Conservation (phyloP, 805 yeast genomes). For the Cyberlindnera veronae region DNA sequence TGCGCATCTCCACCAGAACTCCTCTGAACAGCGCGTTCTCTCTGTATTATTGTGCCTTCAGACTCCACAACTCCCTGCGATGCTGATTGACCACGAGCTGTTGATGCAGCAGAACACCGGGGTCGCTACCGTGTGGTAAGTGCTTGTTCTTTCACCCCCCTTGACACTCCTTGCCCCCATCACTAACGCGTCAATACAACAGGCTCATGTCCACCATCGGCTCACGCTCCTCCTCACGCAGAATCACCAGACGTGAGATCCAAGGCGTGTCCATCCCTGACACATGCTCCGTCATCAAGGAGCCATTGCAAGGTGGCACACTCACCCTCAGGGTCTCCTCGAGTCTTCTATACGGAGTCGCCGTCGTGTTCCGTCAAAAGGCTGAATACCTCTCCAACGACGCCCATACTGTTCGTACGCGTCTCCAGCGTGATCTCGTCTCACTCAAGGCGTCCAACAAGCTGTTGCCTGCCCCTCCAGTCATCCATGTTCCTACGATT, state of each 20-base stretch:
- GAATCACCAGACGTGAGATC: conserved; percentile 33
- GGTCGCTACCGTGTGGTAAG: conserved; percentile 31
- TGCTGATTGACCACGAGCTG: conserved; percentile 22
- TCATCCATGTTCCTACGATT: conserved; percentile 4
- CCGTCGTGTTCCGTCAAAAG: conserved; percentile 46
- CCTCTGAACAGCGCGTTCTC: not conserved
- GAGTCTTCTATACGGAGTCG: conserved; percentile 42
- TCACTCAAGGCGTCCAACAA: conserved; percentile 5
- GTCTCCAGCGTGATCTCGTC: conserved; percentile 23
- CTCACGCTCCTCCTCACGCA: conserved; percentile 28
- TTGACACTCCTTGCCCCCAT: not conserved
- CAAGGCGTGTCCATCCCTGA: conserved; percentile 39
- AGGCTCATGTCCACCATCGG: conserved; percentile 42
- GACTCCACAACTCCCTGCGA: too few species aligned
- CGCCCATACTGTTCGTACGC: conserved; percentile 20
- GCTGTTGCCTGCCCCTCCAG: conserved; percentile 10
- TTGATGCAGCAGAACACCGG: conserved; percentile 24
- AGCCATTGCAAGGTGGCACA: conserved; percentile 18
- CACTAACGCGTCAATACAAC: conserved; percentile 3
- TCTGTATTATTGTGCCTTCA: too few species aligned
- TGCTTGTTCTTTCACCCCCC: not conserved
- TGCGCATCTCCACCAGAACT: not conserved
- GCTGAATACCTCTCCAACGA: conserved; percentile 39
- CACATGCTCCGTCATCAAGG: conserved; percentile 33
- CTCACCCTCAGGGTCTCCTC: conserved; percentile 35